Evolutionary conservation across 1,139 yeast species (phyloP).

Genomic region (Kodamaea arcana): DNA sequence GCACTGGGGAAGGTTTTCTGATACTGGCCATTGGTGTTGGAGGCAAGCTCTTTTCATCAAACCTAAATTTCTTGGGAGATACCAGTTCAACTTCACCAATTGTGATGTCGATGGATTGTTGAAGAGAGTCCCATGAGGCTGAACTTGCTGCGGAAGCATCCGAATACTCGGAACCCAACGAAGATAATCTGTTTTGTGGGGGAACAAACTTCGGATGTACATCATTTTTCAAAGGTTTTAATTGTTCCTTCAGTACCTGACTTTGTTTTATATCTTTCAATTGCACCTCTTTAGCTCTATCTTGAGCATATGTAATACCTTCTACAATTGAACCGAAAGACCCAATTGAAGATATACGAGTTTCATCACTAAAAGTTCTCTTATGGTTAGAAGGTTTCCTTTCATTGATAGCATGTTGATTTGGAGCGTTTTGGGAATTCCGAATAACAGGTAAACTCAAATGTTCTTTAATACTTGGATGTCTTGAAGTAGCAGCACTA

Average conservation of each 20-base stretch:
- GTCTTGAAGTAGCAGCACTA: conserved; percentile 26
- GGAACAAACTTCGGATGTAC: no score
- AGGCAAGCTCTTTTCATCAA: conserved; percentile 7
- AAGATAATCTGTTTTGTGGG: conserved; percentile 5
- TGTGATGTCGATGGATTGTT: conserved; percentile 30
- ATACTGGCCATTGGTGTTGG: conserved; percentile 6
- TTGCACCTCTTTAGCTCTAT: not conserved
- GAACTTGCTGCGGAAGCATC: conserved; percentile 6
- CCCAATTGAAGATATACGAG: conserved; percentile 36
- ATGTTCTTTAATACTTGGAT: conserved; percentile 22
- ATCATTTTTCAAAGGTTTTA: not conserved
- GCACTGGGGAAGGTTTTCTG: not conserved
- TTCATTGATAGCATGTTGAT: conserved; percentile 1
- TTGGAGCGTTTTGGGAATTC: not conserved
- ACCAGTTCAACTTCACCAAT: conserved; percentile 6
- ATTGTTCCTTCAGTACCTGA: not conserved
- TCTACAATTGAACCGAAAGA: conserved; percentile 38
- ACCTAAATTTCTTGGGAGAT: not conserved
- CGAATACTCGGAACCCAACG: conserved; percentile 8
- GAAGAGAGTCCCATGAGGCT: conserved; percentile 35
- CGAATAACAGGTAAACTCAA: not conserved
- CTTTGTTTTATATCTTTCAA: not conserved
- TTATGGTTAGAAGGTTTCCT: conserved; percentile 20
- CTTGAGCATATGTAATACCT: conserved; percentile 18
- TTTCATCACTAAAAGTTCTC: conserved; percentile 37